Evolutionary conservation across 2,329 filamentous ascomycete species (phyloP), one percentile per base, ranked within the genome.

Genomic region (Dactylonectria estremocensis): DNA sequence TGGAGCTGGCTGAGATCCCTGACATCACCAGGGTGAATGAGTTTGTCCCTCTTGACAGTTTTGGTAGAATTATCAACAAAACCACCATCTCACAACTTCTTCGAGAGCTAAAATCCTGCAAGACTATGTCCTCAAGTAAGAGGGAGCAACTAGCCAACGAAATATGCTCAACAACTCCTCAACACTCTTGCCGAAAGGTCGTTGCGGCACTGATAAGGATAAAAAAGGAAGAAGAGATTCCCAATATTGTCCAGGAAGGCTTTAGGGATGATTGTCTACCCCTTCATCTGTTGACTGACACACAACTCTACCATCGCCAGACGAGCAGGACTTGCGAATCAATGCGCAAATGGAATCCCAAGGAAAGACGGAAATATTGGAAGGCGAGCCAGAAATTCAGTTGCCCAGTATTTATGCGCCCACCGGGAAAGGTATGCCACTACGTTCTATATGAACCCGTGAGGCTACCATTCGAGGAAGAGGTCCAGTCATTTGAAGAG

Each of bases 211-310:
- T 57, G 3, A 46, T 57, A 20, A 31, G 22, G 2, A 18, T 16
- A 5, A 11, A 22, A 11, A 9, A 6, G 2, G 40, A 57, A 14
- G 24, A 46, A 4, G 24, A 33, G 6, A 57, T 57, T 6, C 40
- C 22, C 2, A 20, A 4, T 10, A 28, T 57, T 13, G 37, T 57
- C 6, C 14, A 33, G 3, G 16, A 14, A 35, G 9, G 11, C 1
- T 35, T 57, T 3, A 46, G 40, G 5, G 55, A 57, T 13, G 8
- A 48, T 3, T 48, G 5, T 33, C 24, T 57, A n/a, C 14, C 48
- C 10, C 5, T 31, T 1, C 0, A 1, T 13, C 5, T 7, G 10
- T n/a, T 8, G 5, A 1, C 1, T 3, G 16, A 33, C 3, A 5
- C 9, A 9, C n/a, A 9, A n/a, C 9, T 50, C 3, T 6, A 13